A percentile compares a stretch with the other conserved stretches of the same genome.
Evolutionary conservation across 768 basidiomycete genomes (phyloP).

Genomic region (Leccinum incarnatum): DNA sequence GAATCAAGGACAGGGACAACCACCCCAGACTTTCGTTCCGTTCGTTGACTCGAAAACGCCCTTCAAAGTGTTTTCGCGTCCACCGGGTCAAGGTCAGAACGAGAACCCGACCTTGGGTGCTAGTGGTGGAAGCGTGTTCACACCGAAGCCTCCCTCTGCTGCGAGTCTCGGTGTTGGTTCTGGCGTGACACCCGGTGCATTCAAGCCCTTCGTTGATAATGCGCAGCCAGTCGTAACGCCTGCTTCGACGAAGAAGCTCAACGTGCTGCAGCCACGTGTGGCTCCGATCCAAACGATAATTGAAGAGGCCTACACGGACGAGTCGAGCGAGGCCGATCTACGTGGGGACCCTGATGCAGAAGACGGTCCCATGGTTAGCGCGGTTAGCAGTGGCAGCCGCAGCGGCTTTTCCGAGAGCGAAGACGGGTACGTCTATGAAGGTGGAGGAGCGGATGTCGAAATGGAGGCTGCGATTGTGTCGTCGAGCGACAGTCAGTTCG

Average conservation of each 20-base stretch:
- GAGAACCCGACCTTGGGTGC: conserved; percentile 33
- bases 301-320: conserved; percentile 32
- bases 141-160: conserved; percentile 42
- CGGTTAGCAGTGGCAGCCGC: conserved; percentile 26
- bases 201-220: conserved; percentile 39
- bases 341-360: conserved; percentile 24
- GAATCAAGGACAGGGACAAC: conserved; percentile 12
- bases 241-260: conserved; percentile 21
- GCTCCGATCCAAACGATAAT: conserved; percentile 17
- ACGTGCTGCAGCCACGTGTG: conserved; percentile 18
- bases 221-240: conserved; percentile 15
- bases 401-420: conserved; percentile 34
- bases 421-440: conserved; percentile 33
- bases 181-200: conserved; percentile 17
- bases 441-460: conserved; percentile 26
- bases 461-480: conserved; percentile 26
- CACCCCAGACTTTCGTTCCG: conserved; percentile 40
- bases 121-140: conserved; percentile 33
- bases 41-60: conserved; percentile 40
- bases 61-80: conserved; percentile 70
- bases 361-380: conserved; percentile 16
- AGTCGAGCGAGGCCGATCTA: conserved; percentile 30
- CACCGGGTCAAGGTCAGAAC: conserved; percentile 40
- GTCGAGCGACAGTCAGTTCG: conserved; percentile 33
- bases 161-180: conserved; percentile 6